Evolutionary conservation across 768 basidiomycete species (phyloP), one percentile per base, ranked within the genome.

Genomic region (Amanita rubescens): DNA sequence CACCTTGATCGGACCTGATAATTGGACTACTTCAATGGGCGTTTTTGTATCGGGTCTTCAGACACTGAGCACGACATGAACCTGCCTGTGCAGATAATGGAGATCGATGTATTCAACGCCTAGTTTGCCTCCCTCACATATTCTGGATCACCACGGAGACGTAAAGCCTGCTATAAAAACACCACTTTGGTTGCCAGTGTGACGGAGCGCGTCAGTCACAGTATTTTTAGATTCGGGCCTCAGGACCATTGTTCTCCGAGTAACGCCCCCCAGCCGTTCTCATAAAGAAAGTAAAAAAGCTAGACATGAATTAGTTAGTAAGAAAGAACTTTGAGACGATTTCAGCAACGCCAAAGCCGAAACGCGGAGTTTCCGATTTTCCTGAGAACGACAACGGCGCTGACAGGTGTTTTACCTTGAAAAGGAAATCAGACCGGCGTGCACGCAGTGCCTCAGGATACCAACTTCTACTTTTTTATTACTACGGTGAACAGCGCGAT

Each of bases 261-360:
- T 0, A 75, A 50, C 0, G 70, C 72, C 60, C 74, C 75, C 27
- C 66, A 72, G 0, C 76, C 76, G 2, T 62, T 55, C 27, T 70
- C 70, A 34, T 71, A 63, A 0, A 73, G 74, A 15, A 69, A 64
- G 51, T 77, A 74, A 4, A 79, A 63, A 34, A 74, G 61, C 71
- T 74, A n/a, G n/a, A n/a, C n/a, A n/a, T n/a, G n/a, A n/a, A n/a
- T n/a, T n/a, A n/a, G n/a, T n/a, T n/a, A n/a, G n/a, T n/a, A n/a
- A n/a, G n/a, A 30, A 30, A 20, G 5, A 47, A 81, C 82, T 74
- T 78, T 77, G 58, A 85, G 72, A 3, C 81, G 71, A 45, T 84
- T 24, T 54, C 60, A 42, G 62, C 69, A 1, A 66, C 69, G 12
- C 75, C 75, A 10, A 84, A 78, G 83, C 1, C 83, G 82, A 9